Evolutionary conservation across 2,329 filamentous ascomycete species (phyloP).

Genomic region (Aotearoamyces nothofagi): DNA sequence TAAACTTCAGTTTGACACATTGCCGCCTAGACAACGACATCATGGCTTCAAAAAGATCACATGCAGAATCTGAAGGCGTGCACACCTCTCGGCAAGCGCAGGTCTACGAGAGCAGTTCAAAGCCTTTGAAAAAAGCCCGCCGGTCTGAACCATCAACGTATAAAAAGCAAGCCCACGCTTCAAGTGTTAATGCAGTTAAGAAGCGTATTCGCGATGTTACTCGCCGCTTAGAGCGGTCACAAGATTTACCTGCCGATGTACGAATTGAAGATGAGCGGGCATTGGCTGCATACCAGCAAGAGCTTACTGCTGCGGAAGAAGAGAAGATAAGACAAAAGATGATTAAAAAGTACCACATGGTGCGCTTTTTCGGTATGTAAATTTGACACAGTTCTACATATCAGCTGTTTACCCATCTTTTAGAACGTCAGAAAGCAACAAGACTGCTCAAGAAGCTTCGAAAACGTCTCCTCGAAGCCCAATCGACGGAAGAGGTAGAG

Average conservation of each 20-base stretch:
- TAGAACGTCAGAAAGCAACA: constrained; percentile 59
- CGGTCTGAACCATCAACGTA: constrained; percentile 12
- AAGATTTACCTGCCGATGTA: constrained; percentile 51
- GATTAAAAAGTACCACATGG: constrained; percentile 70
- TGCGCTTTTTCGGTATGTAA: constrained; percentile 68
- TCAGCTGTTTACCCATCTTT: constrained; percentile 4
- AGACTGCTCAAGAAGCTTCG: constrained; percentile 49
- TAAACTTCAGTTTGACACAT: too few species aligned
- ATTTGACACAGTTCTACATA: constrained; percentile 3
- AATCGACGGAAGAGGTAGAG: constrained; percentile 34
- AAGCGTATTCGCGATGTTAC: constrained; percentile 57
- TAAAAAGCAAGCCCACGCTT: constrained; percentile 18
- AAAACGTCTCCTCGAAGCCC: constrained; percentile 36
- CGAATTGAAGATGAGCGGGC: constrained; percentile 58
- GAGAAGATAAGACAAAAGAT: constrained; percentile 51
- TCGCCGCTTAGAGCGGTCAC: constrained; percentile 43
- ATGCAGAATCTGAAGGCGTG: constrained; percentile 10
- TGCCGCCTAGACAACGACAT: constrained; percentile 5
- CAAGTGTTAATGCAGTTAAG: constrained; percentile 44
- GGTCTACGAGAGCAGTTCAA: constrained; percentile 14
- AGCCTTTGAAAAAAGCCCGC: constrained; percentile 18
- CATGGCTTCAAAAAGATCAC: constrained; percentile 18
- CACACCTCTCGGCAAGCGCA: constrained; percentile 18
- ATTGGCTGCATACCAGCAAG: constrained; percentile 47
- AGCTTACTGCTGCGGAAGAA: constrained; percentile 41